Base-by-base conservation (phyloP, 352 stramenopile species). In the Globisporangium viniferum region DNA sequence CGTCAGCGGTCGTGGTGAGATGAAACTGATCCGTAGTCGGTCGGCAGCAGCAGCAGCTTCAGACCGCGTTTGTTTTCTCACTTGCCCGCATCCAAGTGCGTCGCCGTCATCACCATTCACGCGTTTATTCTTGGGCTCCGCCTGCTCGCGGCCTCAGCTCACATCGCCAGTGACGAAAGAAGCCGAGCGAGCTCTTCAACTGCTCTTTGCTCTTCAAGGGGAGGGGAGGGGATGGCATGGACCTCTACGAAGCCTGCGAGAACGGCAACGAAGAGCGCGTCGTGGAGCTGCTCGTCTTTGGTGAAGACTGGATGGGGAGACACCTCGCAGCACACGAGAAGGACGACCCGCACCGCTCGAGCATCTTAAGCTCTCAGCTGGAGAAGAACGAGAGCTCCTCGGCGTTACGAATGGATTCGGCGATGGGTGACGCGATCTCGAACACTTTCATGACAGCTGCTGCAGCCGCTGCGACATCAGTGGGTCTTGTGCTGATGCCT, bases 241-340 rank as follows among this genome's bases (percentile, higher is more conserved):
- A 94, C 56, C 70, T 94, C 39, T 88, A 88, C 60, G 86, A 94
- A 67, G 84, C 82, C 12, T 92, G 84, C 58, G 86, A 94, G 72
- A 92, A 91, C 68, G 86, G 86, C 61, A 94, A 94, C 59, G 86
- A 94, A 62, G 86, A 94, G 73, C 86, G 86, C 53, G 84, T 92
- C 22, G 75, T 94, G 7, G 86, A 92, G 73, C 72, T 92, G 33
- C 72, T 94, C 36, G 59, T 92, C n/a, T 69, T 79, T 14, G 77
- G 78, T 20, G 72, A 80, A 27, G 49, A 74, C 55, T 67, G 60
- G 56, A 44, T 64, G 22, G 53, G 60, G 24, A 65, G 62, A 18
- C 51, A 44, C 7, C 15, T 73, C 15, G 39, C 48, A 4, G 36
- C 27, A 14, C 48, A 24, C 35, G 53, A 59, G n/a, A 24, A 2